A percentile compares a stretch with the other conserved stretches of the same genome.
These are phyloP conservation scores for Orbilia blumenaviensis DNA, from an alignment of 2,329 filamentous ascomycete species.

Conservation along the genomic window DNA sequence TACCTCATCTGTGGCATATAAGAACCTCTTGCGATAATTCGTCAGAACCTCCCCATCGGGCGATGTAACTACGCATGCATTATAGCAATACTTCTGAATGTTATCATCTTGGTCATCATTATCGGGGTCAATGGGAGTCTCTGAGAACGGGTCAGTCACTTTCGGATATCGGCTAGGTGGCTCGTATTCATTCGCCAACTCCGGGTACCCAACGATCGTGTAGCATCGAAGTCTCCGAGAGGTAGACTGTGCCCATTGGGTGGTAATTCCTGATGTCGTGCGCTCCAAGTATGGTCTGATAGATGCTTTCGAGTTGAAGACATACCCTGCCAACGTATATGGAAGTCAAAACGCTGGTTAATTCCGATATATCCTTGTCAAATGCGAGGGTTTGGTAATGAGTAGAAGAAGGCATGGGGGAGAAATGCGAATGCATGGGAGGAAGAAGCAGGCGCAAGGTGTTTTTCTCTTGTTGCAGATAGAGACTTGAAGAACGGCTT, in stretches of 20 bases:
- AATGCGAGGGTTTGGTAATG: constrained; percentile 10
- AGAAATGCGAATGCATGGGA: not conserved
- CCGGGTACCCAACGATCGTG: constrained; percentile 78
- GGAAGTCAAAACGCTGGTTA: constrained; percentile 55
- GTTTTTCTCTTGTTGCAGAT: constrained; percentile 1
- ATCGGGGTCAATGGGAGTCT: constrained; percentile 27
- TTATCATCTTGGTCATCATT: constrained; percentile 27
- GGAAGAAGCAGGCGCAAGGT: not conserved
- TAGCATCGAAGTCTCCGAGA: constrained; percentile 74
- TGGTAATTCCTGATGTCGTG: constrained; percentile 71
- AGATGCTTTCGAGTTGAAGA: constrained; percentile 74
- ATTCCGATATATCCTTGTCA: constrained; percentile 22
- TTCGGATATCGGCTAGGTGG: constrained; percentile 63
- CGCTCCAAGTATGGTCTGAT: constrained; percentile 76
- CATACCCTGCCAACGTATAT: constrained; percentile 70
- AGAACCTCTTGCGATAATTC: constrained; percentile 70
- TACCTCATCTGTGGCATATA: constrained; percentile 70
- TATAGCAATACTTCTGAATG: constrained; percentile 54
- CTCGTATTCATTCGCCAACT: constrained; percentile 68
- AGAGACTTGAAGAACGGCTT: not conserved
- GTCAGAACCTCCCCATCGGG: constrained; percentile 69
- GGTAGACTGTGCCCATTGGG: constrained; percentile 74
- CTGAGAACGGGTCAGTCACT: constrained; percentile 37
- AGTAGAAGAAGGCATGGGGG: not conserved
- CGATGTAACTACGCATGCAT: constrained; percentile 67